Base-by-base conservation (phyloP, 352 stramenopile species). In the Phytophthora cactorum region DNA sequence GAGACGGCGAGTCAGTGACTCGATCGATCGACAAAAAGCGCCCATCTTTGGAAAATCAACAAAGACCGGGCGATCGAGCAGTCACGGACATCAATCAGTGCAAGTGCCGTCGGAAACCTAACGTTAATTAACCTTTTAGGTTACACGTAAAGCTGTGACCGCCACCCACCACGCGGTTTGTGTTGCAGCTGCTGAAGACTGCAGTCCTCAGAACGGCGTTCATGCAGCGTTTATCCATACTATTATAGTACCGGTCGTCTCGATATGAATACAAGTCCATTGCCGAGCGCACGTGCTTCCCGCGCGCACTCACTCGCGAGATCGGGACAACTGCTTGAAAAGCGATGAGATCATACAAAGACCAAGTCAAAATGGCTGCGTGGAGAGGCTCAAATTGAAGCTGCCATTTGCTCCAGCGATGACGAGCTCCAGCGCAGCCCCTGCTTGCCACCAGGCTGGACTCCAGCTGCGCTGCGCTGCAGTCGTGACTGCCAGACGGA, bases 281-380 rank as follows among this genome's bases (percentile, higher is more conserved):
- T 31, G 43, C 27, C 51, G 1, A 36, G 22, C 63, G 63, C 66
- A 69, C 66, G 66, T 73, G 66, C 66, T 65, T 43, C 52, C 58
- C 41, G 41, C 43, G 43, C 36, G 36, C 10, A 43, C 49, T 34
- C 36, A 47, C 34, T 51, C n/a, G 49, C 32, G 44, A 44, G 58
- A 68, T 68, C 34, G 38, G 59, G 28, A 43, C 44, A 59, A 56
- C 50, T 67, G 63, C 56, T 28, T 50, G 25, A 22, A 43, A 36
- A 31, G 41, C 14, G 45, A 4, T 28, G 25, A 39, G 31, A 15
- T 8, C 1, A 52, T 51, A 31, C 54, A 36, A 43, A 50, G 9
- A 8, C 45, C 27, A 52, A 52, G 27, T 52, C 27, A 52, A 47
- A 38, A 27, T 43, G 36, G 29, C 34, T 8, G 22, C 22, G 43